Evolutionary conservation across 345 rosid genomes (phyloP).

Genomic region (Bruguiera parviflora): DNA sequence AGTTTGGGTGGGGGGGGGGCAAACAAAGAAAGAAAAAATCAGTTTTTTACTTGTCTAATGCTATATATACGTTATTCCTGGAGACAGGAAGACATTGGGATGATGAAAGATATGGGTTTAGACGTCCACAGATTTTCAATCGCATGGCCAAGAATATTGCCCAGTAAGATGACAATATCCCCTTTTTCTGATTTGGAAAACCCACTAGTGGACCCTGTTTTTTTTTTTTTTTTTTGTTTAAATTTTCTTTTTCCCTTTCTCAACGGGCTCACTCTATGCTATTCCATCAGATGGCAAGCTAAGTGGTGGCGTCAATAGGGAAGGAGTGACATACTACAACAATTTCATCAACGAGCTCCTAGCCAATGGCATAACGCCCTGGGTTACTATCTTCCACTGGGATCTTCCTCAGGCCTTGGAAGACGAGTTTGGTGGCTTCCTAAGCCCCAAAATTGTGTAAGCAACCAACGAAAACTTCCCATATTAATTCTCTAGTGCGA

Average conservation of each 20-base stretch:
- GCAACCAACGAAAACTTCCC: background rate
- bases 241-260: too few species aligned
- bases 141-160: slow-evolving; percentile 37
- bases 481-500: too few species aligned
- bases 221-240: too few species aligned
- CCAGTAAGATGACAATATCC: slow-evolving; percentile 15
- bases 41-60: too few species aligned
- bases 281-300: background rate
- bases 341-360: slow-evolving; percentile 12
- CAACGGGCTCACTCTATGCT: background rate
- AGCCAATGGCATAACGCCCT: slow-evolving; percentile 2
- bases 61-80: too few species aligned
- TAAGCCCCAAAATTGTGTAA: slow-evolving; percentile 12
- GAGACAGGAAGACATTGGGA: slow-evolving; percentile 3
- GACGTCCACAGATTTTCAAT: slow-evolving; percentile 30
- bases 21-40: too few species aligned
- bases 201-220: too few species aligned
- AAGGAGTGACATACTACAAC: slow-evolving; percentile 8
- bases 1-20: too few species aligned
- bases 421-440: slow-evolving; percentile 14
- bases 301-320: slow-evolving; percentile 6
- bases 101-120: background rate
- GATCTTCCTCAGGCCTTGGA: slow-evolving; percentile 16
- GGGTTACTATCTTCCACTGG: slow-evolving; percentile 15
- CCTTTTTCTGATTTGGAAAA: too few species aligned